Base-by-base conservation (phyloP, 768 basidiomycete genomes). In the Gymnopilus dilepis region DNA sequence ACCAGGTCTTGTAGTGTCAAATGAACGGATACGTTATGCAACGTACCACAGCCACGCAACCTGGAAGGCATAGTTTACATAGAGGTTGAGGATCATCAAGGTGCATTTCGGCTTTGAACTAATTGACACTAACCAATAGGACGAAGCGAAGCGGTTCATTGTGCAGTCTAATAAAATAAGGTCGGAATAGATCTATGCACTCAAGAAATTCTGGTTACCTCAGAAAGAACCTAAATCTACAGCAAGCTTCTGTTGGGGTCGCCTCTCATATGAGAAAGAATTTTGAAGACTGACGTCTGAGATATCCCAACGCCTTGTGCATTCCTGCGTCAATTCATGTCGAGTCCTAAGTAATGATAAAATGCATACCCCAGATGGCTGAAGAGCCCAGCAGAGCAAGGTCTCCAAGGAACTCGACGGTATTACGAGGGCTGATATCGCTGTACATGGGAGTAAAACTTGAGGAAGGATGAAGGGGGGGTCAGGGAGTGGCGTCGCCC, bases 31-130 rank as follows among this genome's bases (percentile, higher is more conserved):
- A 9, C n/a, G 12, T 11, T 3, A 24, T 15, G 2, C 6, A 21
- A 26, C 47, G 6, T 40, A 60, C 59, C 59, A 60, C 17, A 60
- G 41, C 59, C 59, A 60, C 4, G 52, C n/a, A 1, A 60, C 59
- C 59, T 60, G 19, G 1, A 11, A 4, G 7, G 0, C 15, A 21
- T 7, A 3, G 6, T 30, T 6, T 17, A 53, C 19, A 3, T 19
- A 38, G 28, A 45, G 17, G 8, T 17, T 3, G 1, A 30, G 28
- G 15, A 30, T 30, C 4, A 6, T 15, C 24, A 34, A 30, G 28
- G 6, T n/a, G n/a, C n/a, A n/a, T n/a, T n/a, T n/a, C n/a, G n/a
- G n/a, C n/a, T n/a, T n/a, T n/a, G n/a, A n/a, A 13, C 8, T 6
- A 42, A 11, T 19, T 51, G 42, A 40, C 28, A 30, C 51, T 2